Percentiles rank a stretch among this genome's conserved stretches.
Conservation (phyloP, 129 eudicot species). For the Saussurea involucrata region DNA sequence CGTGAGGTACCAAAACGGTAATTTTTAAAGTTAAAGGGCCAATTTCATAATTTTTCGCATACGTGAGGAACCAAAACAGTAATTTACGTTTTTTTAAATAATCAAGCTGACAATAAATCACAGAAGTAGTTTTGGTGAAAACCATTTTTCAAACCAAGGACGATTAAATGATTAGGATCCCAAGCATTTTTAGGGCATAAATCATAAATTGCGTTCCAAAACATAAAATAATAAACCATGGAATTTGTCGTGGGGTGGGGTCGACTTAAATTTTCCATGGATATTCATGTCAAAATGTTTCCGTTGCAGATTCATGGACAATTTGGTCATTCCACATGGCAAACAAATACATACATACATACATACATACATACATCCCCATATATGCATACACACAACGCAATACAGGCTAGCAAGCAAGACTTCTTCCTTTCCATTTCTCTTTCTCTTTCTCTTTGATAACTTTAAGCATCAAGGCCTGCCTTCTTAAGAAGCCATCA, state of each 20-base stretch:
- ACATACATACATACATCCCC: neutral
- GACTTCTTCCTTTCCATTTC: neutral
- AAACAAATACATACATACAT: too few species aligned
- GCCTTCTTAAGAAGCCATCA: slow-evolving; percentile 34
- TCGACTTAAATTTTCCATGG: neutral
- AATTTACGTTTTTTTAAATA: too few species aligned
- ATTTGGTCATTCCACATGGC: neutral
- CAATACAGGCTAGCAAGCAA: slow-evolving; percentile 28
- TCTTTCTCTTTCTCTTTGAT: slow-evolving; percentile 10
- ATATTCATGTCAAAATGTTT: slow-evolving; percentile 20
- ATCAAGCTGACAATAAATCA: too few species aligned
- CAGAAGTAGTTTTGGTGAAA: too few species aligned
- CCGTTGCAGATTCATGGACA: slow-evolving; percentile 40
- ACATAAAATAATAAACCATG: neutral
- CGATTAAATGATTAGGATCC: too few species aligned
- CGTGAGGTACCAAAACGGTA: too few species aligned
- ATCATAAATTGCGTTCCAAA: too few species aligned
- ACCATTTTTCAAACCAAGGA: too few species aligned
- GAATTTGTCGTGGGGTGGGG: neutral
- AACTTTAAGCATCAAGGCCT: slow-evolving; percentile 35
- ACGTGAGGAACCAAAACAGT: too few species aligned
- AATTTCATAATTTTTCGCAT: too few species aligned
- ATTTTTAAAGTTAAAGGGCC: too few species aligned
- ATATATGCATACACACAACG: neutral
- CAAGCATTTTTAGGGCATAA: too few species aligned